phyloP scores from a whole-genome alignment of 768 basidiomycete genomes.

The Tulasnella sp. region DNA sequence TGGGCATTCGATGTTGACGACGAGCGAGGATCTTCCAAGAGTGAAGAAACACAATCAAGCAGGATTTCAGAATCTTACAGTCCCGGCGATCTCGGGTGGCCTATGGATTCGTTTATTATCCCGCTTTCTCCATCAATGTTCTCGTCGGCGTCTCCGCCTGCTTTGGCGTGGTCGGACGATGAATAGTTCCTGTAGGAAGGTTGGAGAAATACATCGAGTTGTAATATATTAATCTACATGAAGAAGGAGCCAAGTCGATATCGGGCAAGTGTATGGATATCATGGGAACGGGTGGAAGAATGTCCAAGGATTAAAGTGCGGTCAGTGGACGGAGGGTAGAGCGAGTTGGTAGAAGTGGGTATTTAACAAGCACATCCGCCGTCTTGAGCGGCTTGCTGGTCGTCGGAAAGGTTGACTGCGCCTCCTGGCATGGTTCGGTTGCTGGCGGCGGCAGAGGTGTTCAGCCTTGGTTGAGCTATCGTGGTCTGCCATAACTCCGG shows the following conservation, averaged over 20 bases:
- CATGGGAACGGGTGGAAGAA: neutral
- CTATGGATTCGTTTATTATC: no score
- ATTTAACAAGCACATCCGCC: conserved; percentile 24
- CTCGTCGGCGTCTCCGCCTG: no score
- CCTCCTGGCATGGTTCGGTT: conserved; percentile 16
- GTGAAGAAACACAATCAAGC: neutral
- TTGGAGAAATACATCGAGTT: neutral
- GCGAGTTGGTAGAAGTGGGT: no score
- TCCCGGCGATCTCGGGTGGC: no score
- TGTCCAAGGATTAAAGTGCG: neutral
- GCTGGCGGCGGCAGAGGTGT: neutral
- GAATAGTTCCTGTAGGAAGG: neutral
- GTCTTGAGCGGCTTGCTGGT: conserved; percentile 14
- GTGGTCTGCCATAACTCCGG: conserved; percentile 54
- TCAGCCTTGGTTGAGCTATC: conserved; percentile 9
- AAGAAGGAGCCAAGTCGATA: neutral
- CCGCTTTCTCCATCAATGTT: no score
- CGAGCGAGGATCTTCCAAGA: neutral
- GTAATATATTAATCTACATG: neutral
- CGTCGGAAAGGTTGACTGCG: conserved; percentile 10
- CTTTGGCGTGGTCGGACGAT: no score
- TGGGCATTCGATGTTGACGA: neutral
- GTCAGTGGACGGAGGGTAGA: neutral
- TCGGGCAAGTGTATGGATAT: neutral
- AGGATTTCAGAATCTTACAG: neutral